Evolutionary conservation across 1,139 yeast species (phyloP).

Genomic region (Taphrina populina): DNA sequence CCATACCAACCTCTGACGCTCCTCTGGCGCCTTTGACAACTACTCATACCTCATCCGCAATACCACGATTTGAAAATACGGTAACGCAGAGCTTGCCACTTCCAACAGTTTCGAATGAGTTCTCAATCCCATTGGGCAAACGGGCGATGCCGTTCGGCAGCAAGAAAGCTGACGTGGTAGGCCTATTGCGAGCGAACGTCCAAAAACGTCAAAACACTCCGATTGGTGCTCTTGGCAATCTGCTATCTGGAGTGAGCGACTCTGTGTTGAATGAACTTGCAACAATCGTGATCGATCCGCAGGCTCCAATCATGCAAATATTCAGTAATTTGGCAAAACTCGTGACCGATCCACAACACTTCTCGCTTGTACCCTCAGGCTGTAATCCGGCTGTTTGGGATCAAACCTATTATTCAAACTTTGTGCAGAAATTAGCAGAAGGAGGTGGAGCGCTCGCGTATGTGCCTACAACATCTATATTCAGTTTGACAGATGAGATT

Average conservation of each 20-base stretch:
- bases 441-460: conserved; percentile 8
- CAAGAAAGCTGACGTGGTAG: background rate
- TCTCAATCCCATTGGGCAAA: background rate
- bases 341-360: background rate
- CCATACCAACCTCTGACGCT: background rate
- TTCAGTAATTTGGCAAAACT: conserved; percentile 13
- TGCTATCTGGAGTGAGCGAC: conserved; percentile 1
- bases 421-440: conserved; percentile 8
- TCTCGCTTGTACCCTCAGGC: conserved; percentile 3
- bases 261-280: background rate
- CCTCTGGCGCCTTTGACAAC: background rate
- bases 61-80: background rate
- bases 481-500: conserved; percentile 15
- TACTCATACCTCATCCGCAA: background rate
- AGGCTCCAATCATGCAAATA: conserved; percentile 4
- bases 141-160: conserved; percentile 15
- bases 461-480: conserved; percentile 17
- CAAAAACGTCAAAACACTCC: conserved; percentile 1
- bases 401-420: conserved; percentile 7
- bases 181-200: background rate
- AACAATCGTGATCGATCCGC: conserved; percentile 5
- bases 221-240: background rate
- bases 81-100: background rate
- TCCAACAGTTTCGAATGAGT: too few relatives aligned
- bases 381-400: conserved; percentile 21